Evolutionary conservation across 805 yeast genomes (phyloP), one percentile per base, ranked within the genome.

Genomic region (Hanseniaspora lindneri): DNA sequence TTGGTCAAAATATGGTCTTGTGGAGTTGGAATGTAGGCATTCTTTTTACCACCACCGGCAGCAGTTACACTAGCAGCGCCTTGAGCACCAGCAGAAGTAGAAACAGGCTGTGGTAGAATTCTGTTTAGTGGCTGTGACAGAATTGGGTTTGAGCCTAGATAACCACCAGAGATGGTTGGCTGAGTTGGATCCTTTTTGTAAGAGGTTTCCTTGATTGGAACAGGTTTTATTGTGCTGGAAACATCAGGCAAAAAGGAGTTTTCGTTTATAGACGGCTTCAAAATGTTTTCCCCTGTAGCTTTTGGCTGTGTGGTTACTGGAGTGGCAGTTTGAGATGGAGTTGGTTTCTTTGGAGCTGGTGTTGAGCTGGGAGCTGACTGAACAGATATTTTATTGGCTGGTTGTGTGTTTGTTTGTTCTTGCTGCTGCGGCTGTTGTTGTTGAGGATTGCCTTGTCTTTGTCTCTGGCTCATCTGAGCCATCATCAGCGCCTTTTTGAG

Each of bases 1-100:
- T 92, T 92, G 34, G 92, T 81, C 60, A 92, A 68, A 1, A 88
- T 94, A 24, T 96, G 66, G 42, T 83, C 86, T 7, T 84, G 81
- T 79, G 84, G 55, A 85, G 68, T 57, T 87, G 96, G 60, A 82
- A 84, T 4, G 82, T 77, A 19, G 95, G 96, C 39, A 88, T 73
- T 54, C 78, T 80, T 42, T 77, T 68, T 47, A 79, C 94, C 92
- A 49, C 78, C 75, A 10, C 96, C 96, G 34, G 87, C 92, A 24
- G 85, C 72, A 43, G 86, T 66, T 6, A n/a, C n/a, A n/a, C n/a
- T n/a, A n/a, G 95, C 79, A 13, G 14, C 39, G 4, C 29, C 29
- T 32, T 28, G 42, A 10, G 47, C 19, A 17, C 13, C 35, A 13
- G 29, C 16, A 19, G 34, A 21, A 4, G 41, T 24, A 2, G 23